A percentile compares a stretch with the other conserved stretches of the same genome.
These are phyloP conservation scores for Alternaria triticimaculans DNA, from an alignment of 2,329 filamentous ascomycete species.

Conservation along the genomic window DNA sequence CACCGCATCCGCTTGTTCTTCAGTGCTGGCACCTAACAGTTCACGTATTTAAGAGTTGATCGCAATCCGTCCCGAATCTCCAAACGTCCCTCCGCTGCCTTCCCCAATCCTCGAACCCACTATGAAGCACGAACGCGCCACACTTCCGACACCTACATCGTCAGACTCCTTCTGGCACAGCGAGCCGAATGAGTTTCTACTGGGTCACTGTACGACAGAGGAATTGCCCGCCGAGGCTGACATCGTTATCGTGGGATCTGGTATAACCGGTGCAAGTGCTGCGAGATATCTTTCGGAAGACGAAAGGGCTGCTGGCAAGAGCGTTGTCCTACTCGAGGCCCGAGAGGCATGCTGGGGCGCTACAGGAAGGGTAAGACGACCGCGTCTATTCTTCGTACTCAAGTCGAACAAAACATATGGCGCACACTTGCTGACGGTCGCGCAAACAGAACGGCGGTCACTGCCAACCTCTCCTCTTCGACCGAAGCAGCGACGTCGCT, in stretches of 20 bases:
- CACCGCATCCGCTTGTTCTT: background rate
- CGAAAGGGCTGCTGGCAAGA: conserved; percentile 53
- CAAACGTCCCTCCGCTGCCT: background rate
- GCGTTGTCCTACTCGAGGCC: conserved; percentile 77
- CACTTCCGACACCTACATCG: conserved; percentile 66
- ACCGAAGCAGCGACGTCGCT: conserved; percentile 64
- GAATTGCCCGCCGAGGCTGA: conserved; percentile 69
- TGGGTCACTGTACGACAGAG: conserved; percentile 71
- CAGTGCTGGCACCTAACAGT: background rate
- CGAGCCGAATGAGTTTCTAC: conserved; percentile 67
- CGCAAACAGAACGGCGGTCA: conserved; percentile 61
- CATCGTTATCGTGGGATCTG: conserved; percentile 75
- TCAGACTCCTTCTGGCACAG: conserved; percentile 77
- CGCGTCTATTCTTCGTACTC: background rate
- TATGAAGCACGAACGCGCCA: conserved; percentile 44
- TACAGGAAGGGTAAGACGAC: conserved; percentile 71
- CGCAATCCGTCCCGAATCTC: background rate
- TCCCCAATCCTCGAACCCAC: conserved; percentile 6
- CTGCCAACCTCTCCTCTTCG: conserved; percentile 75
- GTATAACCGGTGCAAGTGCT: conserved; percentile 77
- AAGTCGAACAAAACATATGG: background rate
- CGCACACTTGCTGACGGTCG: conserved; percentile 9
- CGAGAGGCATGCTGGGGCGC: conserved; percentile 82
- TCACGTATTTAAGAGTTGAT: conserved; percentile 1
- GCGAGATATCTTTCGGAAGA: conserved; percentile 65